Percentiles rank a stretch among this genome's conserved stretches.
Evolutionary conservation across 495 filamentous ascomycete species (phyloP).

Genomic region (Trichoderma erinaceum): DNA sequence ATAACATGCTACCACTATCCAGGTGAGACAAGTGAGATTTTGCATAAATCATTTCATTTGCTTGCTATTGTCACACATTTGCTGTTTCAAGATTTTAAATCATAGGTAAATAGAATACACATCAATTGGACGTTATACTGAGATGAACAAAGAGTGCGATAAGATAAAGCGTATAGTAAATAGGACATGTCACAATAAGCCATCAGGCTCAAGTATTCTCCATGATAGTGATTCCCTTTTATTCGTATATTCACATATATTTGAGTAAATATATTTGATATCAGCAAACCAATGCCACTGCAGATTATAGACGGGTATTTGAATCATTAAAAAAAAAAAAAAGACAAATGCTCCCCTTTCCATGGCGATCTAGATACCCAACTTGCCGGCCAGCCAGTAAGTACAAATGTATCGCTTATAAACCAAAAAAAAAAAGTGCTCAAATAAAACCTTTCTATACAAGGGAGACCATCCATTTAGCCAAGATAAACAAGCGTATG

Average conservation of each 20-base stretch:
- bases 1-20: neutral
- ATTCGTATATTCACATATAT: neutral
- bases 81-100: too few relatives aligned
- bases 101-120: too few relatives aligned
- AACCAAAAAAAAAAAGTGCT: neutral
- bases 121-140: too few relatives aligned
- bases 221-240: too few relatives aligned
- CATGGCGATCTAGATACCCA: neutral
- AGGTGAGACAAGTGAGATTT: neutral
- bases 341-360: neutral
- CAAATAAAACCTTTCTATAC: neutral
- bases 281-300: neutral
- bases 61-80: too few relatives aligned
- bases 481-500: too few relatives aligned
- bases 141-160: too few relatives aligned
- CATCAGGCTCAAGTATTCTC: too few relatives aligned
- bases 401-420: neutral
- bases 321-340: neutral
- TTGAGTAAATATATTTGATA: too few relatives aligned
- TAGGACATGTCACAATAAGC: too few relatives aligned
- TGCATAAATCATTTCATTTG: too few relatives aligned
- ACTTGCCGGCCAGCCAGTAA: neutral
- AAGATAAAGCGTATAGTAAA: too few relatives aligned
- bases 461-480: neutral
- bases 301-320: slow-evolving; percentile 7